Percentiles rank a stretch among this genome's conserved stretches.
Evolutionary conservation across 2,329 filamentous ascomycete species (phyloP).

Genomic region (Xylaria digitata): DNA sequence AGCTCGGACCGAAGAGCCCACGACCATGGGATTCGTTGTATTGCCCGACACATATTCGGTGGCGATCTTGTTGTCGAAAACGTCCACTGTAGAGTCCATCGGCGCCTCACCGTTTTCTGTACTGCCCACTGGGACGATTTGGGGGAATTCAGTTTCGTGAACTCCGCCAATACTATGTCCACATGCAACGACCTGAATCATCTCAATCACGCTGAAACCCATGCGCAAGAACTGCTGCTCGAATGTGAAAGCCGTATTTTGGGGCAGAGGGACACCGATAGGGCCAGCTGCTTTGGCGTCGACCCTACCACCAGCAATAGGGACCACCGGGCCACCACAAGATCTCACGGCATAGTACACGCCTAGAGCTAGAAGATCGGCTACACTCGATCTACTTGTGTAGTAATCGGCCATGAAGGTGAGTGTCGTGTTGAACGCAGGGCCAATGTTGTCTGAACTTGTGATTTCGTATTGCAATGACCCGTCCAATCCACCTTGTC

Average conservation of each 20-base stretch:
- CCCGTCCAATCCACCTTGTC: slow-evolving; percentile 66
- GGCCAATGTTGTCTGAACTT: slow-evolving; percentile 66
- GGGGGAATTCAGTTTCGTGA: slow-evolving; percentile 64
- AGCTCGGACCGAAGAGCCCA: slow-evolving; percentile 59
- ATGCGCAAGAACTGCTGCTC: slow-evolving; percentile 66
- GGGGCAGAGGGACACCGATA: slow-evolving; percentile 66
- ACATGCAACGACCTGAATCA: slow-evolving; percentile 70
- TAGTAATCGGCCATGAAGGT: slow-evolving; percentile 65
- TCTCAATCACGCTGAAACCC: slow-evolving; percentile 66
- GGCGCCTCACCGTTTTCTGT: slow-evolving; percentile 57
- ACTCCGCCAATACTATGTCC: slow-evolving; percentile 72
- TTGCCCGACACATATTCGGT: slow-evolving; percentile 67
- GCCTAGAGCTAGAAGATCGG: slow-evolving; percentile 69
- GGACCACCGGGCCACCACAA: slow-evolving; percentile 67
- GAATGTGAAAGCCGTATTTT: slow-evolving; percentile 65
- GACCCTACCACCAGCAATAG: slow-evolving; percentile 63
- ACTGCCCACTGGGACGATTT: slow-evolving; percentile 60
- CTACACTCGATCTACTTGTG: slow-evolving; percentile 62
- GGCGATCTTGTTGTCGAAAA: slow-evolving; percentile 68
- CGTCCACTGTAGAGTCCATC: slow-evolving; percentile 60
- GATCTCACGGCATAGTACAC: slow-evolving; percentile 68
- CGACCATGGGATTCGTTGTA: slow-evolving; percentile 66
- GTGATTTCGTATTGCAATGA: slow-evolving; percentile 70
- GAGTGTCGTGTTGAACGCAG: slow-evolving; percentile 65
- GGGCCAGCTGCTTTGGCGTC: slow-evolving; percentile 63